Base-by-base conservation (phyloP, 2,329 filamentous ascomycete genomes). In the Annulohypoxylon truncatum region DNA sequence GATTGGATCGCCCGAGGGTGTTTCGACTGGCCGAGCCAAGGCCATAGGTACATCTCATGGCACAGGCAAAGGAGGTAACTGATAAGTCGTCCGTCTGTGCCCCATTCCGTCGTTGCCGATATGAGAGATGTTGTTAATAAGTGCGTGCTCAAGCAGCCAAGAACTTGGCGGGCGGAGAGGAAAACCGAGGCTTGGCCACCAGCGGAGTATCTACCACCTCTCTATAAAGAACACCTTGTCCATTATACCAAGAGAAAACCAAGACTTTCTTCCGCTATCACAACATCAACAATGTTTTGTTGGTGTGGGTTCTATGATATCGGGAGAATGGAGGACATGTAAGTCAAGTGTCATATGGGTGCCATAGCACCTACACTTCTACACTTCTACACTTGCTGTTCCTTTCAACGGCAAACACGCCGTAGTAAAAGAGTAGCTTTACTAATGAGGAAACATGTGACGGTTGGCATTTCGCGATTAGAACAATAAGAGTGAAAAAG, bases 101-200 rank as follows among this genome's bases (percentile, higher is more conserved):
- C 50, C 31, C 29, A 22, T 63, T 57, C 47, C 29, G 20, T 66
- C 63, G 55, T 50, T 69, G 67, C 67, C 64, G 64, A 62, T 18
- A 47, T 56, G 51, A 44, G 42, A 52, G n/a, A 52, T 24, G 50
- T 51, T 58, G 54, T 62, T 51, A 44, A 53, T 29, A 7, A 64
- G 54, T 57, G 64, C 61, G 54, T 63, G 55, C 71, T 72, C 71
- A 74, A 74, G 72, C 61, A 56, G 72, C 73, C 72, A 74, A 75
- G 72, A 52, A 71, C 73, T 75, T 75, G 74, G 74, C 74, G 74
- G 73, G 73, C 74, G 74, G 74, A 75, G 73, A 73, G 73, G 73
- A 73, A 75, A 68, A 73, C 72, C 70, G 73, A 75, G 73, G 69
- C 74, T 75, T 75, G 74, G 74, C 73, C 61, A 52, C 60, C 61